A percentile compares a stretch with the other conserved stretches of the same genome.
These are phyloP conservation scores for Rhizopogon roseolus DNA, from an alignment of 768 basidiomycete genomes.

Conservation along the genomic window DNA sequence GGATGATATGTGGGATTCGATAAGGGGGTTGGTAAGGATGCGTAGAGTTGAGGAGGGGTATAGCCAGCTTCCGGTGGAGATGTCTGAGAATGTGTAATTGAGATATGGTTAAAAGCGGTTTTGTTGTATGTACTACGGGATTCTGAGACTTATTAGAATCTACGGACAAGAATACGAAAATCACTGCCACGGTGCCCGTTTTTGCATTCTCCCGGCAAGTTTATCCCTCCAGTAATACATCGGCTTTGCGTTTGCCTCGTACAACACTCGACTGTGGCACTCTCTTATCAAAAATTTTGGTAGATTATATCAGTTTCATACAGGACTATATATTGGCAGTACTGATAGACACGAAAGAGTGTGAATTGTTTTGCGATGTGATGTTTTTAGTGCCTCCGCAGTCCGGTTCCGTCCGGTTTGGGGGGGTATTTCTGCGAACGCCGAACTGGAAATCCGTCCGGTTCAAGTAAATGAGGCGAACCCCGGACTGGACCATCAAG, in stretches of 20 bases:
- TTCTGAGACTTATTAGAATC: too few species aligned
- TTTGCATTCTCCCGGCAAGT: too few species aligned
- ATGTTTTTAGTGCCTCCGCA: too few species aligned
- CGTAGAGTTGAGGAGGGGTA: slow-evolving; percentile 49
- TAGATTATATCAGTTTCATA: background rate
- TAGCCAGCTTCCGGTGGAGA: slow-evolving; percentile 67
- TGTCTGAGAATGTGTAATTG: slow-evolving; percentile 35
- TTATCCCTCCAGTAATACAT: too few species aligned
- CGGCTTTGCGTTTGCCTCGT: background rate
- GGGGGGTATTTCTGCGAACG: too few species aligned
- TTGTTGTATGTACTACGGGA: background rate
- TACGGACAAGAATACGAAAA: too few species aligned
- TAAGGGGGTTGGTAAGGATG: slow-evolving; percentile 33
- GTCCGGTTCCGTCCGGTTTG: too few species aligned
- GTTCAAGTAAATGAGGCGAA: too few species aligned
- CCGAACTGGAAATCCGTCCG: too few species aligned
- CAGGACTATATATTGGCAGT: background rate
- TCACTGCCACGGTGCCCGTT: too few species aligned
- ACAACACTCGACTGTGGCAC: background rate
- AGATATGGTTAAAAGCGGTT: background rate
- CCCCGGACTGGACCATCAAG: too few species aligned
- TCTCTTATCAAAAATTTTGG: background rate
- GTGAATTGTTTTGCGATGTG: background rate
- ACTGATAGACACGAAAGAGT: background rate
- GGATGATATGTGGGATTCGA: slow-evolving; percentile 46